Evolutionary conservation across 2,329 filamentous ascomycete species (phyloP).

Genomic region (Aspergillus spinulosporus): DNA sequence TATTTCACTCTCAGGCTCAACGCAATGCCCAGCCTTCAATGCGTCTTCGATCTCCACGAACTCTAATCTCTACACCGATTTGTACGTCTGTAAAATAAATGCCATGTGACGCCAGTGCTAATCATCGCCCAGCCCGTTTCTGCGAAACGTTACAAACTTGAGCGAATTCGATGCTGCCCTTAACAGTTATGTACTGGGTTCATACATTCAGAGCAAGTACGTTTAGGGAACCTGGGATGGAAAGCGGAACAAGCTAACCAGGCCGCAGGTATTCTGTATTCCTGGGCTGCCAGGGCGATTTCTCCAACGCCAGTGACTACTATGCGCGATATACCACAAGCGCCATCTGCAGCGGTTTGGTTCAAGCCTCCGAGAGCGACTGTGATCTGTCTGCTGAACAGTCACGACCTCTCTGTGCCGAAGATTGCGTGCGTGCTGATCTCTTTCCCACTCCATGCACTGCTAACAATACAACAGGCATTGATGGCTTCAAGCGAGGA

Average conservation of each 20-base stretch:
- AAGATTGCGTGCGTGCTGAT: constrained; percentile 69
- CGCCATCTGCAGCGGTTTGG: constrained; percentile 87
- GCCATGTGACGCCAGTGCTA: constrained; percentile 30
- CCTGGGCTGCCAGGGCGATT: constrained; percentile 76
- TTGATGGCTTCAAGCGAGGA: constrained; percentile 87
- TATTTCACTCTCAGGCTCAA: constrained; percentile 70
- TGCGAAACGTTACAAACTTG: constrained; percentile 74
- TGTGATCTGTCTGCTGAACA: constrained; percentile 66
- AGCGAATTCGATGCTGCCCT: constrained; percentile 75
- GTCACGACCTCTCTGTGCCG: constrained; percentile 78
- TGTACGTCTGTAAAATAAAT: constrained; percentile 54
- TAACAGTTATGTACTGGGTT: constrained; percentile 68
- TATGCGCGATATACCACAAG: constrained; percentile 94
- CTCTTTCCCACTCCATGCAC: not conserved
- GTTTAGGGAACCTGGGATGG: constrained; percentile 26
- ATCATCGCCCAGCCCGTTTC: constrained; percentile 67
- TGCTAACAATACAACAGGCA: constrained; percentile 53
- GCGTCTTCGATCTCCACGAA: constrained; percentile 70
- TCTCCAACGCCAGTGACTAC: constrained; percentile 74
- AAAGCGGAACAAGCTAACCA: constrained; percentile 9
- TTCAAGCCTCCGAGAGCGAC: constrained; percentile 76
- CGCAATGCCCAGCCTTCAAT: constrained; percentile 70
- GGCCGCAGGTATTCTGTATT: constrained; percentile 73
- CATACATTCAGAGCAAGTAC: constrained; percentile 77
- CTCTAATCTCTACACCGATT: constrained; percentile 58